Evolutionary conservation across 371 early-diverging fungal genomes (phyloP), one percentile per base, ranked within the genome.

Genomic region (Mucor lusitanicus): DNA sequence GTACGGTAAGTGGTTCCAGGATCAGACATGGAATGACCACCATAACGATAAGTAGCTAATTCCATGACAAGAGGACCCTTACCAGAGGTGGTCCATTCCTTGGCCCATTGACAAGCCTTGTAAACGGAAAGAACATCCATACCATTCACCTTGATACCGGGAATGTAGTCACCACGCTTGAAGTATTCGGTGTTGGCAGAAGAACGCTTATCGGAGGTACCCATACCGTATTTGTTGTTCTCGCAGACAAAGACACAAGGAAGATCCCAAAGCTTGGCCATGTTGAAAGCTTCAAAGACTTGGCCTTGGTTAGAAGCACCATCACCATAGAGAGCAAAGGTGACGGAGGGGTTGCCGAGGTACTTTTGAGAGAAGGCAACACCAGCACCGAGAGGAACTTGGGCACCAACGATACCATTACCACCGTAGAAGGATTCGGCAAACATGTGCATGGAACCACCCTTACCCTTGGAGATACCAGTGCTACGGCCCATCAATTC

Each of bases 381-480:
- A 74, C 99, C 99, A 12, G 97, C 94, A 63, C 99, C 99, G 67
- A 99, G 86, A 48, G 99, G 97, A 46, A 98, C 71, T 85, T 99
- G 99, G 44, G 99, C 99, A 68, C 99, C 99, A 64, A 99, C 99
- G 76, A 99, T 99, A 72, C 99, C 99, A 90, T 99, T 99, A 67
- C 99, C 99, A 72, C 99, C 99, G 82, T 92, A 99, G 86, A 99
- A 99, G 78, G 92, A 90, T 60, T 87, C 86, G 59, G 95, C 92
- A 84, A 97, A 99, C 92, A 99, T 95, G 90, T 99, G 99, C 99
- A 99, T 99, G 64, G 99, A 99, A 33, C 99, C 99, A 70, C 99
- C 99, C 90, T 99, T 99, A 63, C 99, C 99, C 77, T 90, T 86
- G 37, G 98, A 95, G 72, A 93, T 90, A 75, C 99, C 99, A 65